Evolutionary conservation across 306 rosid species (phyloP), one percentile per base, ranked within the genome.

Genomic region (Hippophae rhamnoides): DNA sequence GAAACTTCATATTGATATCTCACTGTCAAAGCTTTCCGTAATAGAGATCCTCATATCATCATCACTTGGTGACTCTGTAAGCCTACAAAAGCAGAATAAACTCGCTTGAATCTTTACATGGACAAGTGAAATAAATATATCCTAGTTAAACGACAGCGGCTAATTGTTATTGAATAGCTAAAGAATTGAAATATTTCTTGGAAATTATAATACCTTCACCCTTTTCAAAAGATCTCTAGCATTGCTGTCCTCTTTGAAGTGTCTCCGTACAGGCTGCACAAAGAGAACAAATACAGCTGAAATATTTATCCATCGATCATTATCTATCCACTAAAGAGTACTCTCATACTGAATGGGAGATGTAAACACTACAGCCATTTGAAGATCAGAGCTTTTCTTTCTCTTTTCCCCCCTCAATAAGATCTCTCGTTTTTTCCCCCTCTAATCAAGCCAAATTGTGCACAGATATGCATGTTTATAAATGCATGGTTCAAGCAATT

Each of bases 251-350:
- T 54, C 81, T 71, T 40, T 89, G 62, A 89, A 89, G 71, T 89
- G 90, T 43, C 71, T 78, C 59, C 96, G 76, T 31, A 85, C 90
- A 41, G 96, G 96, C 94, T 89, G 82, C 78, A 77, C 13, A 47
- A 62, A 59, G 47, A 13, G 70, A 60, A 50, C 48, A 40, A 58
- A 12, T 41, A 31, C 38, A 31, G 5, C 38, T 31, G 38, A 31
- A 31, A 31, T 31, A 31, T 31, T 31, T 31, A 31, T 31, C 38
- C 38, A 31, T 31, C 38, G 0, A 31, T 31, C 38, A 31, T 31
- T 31, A 2, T 4, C 38, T 31, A 31, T 31, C 38, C 38, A 31
- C 38, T 31, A 31, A 31, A 31, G 38, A 31, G 38, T 31, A 31
- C 38, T 2, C 5, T 31, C 38, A 31, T 31, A 31, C 4, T 2